Evolutionary conservation across 345 rosid species (phyloP).

Genomic region (Citrus hindsii): DNA sequence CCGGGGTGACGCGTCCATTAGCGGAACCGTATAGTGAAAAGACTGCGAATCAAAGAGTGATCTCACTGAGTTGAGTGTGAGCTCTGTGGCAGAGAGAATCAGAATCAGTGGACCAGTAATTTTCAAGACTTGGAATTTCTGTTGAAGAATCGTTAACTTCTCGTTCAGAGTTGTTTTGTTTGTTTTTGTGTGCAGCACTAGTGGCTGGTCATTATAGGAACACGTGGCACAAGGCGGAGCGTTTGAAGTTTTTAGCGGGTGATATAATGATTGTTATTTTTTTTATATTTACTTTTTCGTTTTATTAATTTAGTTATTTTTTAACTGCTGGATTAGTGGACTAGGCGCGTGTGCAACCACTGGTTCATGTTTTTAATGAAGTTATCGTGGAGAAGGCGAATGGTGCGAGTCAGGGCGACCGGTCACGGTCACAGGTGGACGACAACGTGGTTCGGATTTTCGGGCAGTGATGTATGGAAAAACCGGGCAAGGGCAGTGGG

Average conservation of each 20-base stretch:
- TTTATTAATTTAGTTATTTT: too few species aligned
- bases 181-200: not conserved
- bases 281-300: not conserved
- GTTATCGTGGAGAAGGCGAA: too few species aligned
- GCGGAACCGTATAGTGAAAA: constrained; percentile 5
- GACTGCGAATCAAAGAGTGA: too few species aligned
- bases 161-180: not conserved
- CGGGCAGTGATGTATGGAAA: too few species aligned
- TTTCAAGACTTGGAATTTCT: not conserved
- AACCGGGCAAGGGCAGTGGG: too few species aligned
- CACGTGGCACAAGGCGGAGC: constrained; percentile 48
- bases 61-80: not conserved
- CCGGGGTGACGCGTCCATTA: constrained; percentile 58
- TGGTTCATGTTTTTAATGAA: too few species aligned
- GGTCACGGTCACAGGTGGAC: too few species aligned
- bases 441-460: too few species aligned
- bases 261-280: not conserved
- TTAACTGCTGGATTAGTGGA: too few species aligned
- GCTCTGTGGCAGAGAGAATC: not conserved
- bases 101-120: not conserved
- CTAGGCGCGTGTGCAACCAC: too few species aligned
- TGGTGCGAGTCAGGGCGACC: too few species aligned
- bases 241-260: constrained; percentile 2
- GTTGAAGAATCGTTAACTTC: not conserved
- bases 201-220: constrained; percentile 29